Conservation (phyloP, 2,329 filamentous ascomycete species). For the Thelonectria olida region DNA sequence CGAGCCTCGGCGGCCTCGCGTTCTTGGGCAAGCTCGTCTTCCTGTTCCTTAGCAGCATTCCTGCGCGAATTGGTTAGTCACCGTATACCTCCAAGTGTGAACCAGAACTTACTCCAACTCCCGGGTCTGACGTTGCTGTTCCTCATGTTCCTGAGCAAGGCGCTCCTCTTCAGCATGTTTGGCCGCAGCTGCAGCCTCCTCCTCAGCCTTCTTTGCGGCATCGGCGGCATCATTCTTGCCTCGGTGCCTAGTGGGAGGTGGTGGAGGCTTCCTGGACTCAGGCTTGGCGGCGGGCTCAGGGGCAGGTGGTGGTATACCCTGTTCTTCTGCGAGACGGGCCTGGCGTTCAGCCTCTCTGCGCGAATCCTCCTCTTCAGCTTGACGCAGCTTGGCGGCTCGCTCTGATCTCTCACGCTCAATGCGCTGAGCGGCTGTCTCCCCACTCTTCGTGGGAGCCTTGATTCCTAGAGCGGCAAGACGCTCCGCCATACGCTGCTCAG, state of each 20-base stretch:
- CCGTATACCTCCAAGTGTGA: background rate
- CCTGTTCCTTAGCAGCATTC: slow-evolving; percentile 76
- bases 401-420: slow-evolving; percentile 89
- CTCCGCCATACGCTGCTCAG: slow-evolving; percentile 96
- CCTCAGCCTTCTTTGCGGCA: slow-evolving; percentile 65
- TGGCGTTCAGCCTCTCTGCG: slow-evolving; percentile 89
- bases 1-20: slow-evolving; percentile 83
- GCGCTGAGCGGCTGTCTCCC: slow-evolving; percentile 84
- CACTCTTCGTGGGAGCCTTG: slow-evolving; percentile 80
- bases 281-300: slow-evolving; percentile 55
- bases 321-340: slow-evolving; percentile 82
- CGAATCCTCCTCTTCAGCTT: slow-evolving; percentile 94
- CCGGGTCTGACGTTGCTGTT: slow-evolving; percentile 76
- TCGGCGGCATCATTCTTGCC: slow-evolving; percentile 66
- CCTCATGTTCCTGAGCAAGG: slow-evolving; percentile 76
- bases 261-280: slow-evolving; percentile 73
- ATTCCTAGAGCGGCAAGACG: slow-evolving; percentile 92
- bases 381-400: slow-evolving; percentile 83
- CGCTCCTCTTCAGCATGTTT: slow-evolving; percentile 74
- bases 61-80: slow-evolving; percentile 54
- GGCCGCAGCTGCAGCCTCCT: slow-evolving; percentile 57
- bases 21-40: slow-evolving; percentile 83
- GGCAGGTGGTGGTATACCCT: slow-evolving; percentile 68
- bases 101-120: slow-evolving; percentile 79
- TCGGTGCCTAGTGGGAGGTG: slow-evolving; percentile 80